Conservation (phyloP, 768 basidiomycete species). For the Leccinum fibrillosum region DNA sequence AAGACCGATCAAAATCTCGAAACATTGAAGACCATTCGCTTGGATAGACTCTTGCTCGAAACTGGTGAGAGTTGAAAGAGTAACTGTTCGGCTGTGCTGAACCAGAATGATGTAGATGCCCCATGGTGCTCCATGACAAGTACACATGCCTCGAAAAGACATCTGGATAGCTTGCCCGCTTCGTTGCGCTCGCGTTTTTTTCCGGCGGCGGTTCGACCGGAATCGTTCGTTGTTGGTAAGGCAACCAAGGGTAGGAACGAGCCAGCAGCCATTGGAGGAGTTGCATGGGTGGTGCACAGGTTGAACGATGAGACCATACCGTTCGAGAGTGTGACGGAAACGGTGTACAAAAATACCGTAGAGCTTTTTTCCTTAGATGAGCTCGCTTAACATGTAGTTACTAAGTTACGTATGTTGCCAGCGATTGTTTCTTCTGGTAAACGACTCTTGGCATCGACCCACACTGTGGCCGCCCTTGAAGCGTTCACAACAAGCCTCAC, state of each 20-base stretch:
- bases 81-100: neutral
- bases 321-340: slow-evolving; percentile 54
- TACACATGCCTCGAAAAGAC: slow-evolving; percentile 56
- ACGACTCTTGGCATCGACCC: neutral
- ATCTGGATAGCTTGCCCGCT: slow-evolving; percentile 47
- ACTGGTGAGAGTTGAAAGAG: slow-evolving; percentile 47
- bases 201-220: slow-evolving; percentile 49
- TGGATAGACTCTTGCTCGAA: slow-evolving; percentile 65
- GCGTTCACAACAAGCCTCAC: neutral
- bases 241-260: slow-evolving; percentile 79
- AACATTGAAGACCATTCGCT: slow-evolving; percentile 51
- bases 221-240: slow-evolving; percentile 55
- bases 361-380: slow-evolving; percentile 54
- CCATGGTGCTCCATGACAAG: slow-evolving; percentile 74
- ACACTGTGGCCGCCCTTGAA: neutral
- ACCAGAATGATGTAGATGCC: slow-evolving; percentile 42
- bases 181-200: slow-evolving; percentile 47
- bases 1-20: slow-evolving; percentile 68
- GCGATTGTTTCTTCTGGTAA: neutral
- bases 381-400: slow-evolving; percentile 4
- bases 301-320: slow-evolving; percentile 40
- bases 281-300: slow-evolving; percentile 68
- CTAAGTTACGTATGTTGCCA: slow-evolving; percentile 7
- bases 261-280: slow-evolving; percentile 58
- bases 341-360: slow-evolving; percentile 62